Evolutionary conservation across 306 rosid species (phyloP), one percentile per base, ranked within the genome.

Genomic region (Luffa aegyptiaca): DNA sequence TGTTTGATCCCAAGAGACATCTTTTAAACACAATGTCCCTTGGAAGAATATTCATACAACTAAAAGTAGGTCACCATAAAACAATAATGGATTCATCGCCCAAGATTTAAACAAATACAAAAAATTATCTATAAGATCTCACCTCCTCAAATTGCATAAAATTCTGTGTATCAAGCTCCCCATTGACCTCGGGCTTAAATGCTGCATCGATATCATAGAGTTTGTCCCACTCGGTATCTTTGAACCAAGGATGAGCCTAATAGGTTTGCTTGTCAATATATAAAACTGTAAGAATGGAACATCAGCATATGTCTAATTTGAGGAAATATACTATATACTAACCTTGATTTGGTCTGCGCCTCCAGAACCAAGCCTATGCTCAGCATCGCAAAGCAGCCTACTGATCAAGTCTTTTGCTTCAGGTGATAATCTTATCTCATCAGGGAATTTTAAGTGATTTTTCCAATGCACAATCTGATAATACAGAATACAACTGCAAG

Each of bases 221-320:
- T 78, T 65, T 82, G 75, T 92, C 93, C 98, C 98, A 92, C 1
- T 14, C 56, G 31, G 85, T 84, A 88, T 84, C 94, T 86, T 84
- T 94, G 88, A 94, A 89, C 98, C 98, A 94, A 86, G 96, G 96
- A 85, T 94, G 98, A 76, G 88, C 84, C 98, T 94, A 85, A 21
- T n/a, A 35, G n/a, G 57, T 51, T 49, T 51, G 37, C 8, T 80
- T 55, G 55, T 57, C 21, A 76, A 76, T 56, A 41, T 35, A 75
- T 76, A 39, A 20, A 41, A 41, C 56, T 39, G 12, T 56, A 20
- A 26, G 46, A 76, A 58, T 14, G 39, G 52, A 56, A 20, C 37
- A 57, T n/a, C 37, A 10, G 57, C 52, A 6, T 52, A 21, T 41
- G 76, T 49, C 17, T 59, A 41, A 56, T 53, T 61, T 6, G 80